Evolutionary conservation across 805 yeast species (phyloP).

Genomic region (Saccharomyces kudriavzevii): DNA sequence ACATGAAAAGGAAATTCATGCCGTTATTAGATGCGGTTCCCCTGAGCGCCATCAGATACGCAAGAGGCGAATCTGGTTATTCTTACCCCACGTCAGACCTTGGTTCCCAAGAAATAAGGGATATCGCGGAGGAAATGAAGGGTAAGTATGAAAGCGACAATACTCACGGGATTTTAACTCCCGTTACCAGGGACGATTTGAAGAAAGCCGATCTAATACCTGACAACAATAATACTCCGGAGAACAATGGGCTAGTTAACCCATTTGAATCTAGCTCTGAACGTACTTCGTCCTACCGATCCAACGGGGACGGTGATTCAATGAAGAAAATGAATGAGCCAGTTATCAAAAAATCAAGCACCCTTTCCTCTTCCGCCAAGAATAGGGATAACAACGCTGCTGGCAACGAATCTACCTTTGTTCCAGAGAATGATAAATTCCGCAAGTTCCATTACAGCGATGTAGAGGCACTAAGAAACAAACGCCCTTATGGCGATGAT

Average conservation of each 20-base stretch:
- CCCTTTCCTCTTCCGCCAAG: slow-evolving; percentile 2
- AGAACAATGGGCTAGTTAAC: slow-evolving; percentile 2
- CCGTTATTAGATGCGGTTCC: slow-evolving; percentile 66
- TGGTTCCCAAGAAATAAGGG: slow-evolving; percentile 50
- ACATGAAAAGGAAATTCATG: slow-evolving; percentile 48
- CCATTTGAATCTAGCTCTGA: not conserved
- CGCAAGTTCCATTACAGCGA: slow-evolving; percentile 21
- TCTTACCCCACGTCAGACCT: slow-evolving; percentile 59
- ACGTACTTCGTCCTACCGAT: slow-evolving; percentile 2
- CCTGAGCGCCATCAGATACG: slow-evolving; percentile 41
- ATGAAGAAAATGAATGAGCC: not conserved
- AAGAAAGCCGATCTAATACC: slow-evolving; percentile 24
- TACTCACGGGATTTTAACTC: slow-evolving; percentile 23
- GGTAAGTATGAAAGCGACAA: slow-evolving; percentile 16
- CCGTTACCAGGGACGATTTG: slow-evolving; percentile 25
- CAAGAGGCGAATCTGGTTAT: slow-evolving; percentile 33
- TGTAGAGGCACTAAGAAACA: slow-evolving; percentile 10
- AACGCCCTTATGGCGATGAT: not conserved
- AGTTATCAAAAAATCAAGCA: slow-evolving; percentile 1
- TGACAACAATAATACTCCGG: slow-evolving; percentile 8
- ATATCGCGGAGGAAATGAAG: slow-evolving; percentile 37
- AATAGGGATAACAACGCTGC: slow-evolving; percentile 4
- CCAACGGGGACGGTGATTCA: not conserved
- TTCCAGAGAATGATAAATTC: slow-evolving; percentile 22
- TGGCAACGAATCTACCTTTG: slow-evolving; percentile 20